These are phyloP conservation scores for Starmerella cellae DNA, from an alignment of 805 yeast species.

Conservation along the genomic window DNA sequence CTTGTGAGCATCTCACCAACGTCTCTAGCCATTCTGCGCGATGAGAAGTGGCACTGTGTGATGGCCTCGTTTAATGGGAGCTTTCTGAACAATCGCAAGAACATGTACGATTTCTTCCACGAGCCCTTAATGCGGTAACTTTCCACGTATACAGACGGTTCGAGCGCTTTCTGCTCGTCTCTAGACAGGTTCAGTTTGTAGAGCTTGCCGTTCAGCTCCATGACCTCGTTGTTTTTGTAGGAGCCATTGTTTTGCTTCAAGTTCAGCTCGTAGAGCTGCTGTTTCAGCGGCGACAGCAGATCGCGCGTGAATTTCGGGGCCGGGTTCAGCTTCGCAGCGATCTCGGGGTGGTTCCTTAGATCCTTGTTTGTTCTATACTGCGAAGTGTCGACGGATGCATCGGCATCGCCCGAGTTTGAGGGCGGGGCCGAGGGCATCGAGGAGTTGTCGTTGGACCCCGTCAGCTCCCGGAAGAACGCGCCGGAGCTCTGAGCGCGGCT, in stretches of 20 bases:
- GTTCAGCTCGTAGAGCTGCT: slow-evolving; percentile 46
- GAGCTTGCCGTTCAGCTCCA: slow-evolving; percentile 34
- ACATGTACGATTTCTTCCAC: slow-evolving; percentile 72
- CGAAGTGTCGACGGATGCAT: not conserved
- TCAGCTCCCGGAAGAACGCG: slow-evolving; percentile 10
- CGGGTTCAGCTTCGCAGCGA: slow-evolving; percentile 29
- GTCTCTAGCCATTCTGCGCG: slow-evolving; percentile 66
- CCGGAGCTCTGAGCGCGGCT: slow-evolving; percentile 10
- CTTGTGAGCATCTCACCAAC: slow-evolving; percentile 59
- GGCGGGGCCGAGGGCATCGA: slow-evolving; percentile 1
- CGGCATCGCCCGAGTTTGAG: not conserved
- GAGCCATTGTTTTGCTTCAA: slow-evolving; percentile 51
- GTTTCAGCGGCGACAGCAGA: slow-evolving; percentile 60
- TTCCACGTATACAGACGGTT: slow-evolving; percentile 74
- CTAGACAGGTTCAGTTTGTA: slow-evolving; percentile 46
- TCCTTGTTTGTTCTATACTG: slow-evolving; percentile 18
- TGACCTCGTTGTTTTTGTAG: slow-evolving; percentile 48
- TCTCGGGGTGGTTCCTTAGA: slow-evolving; percentile 18
- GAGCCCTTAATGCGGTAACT: slow-evolving; percentile 78
- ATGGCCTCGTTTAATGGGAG: slow-evolving; percentile 65
- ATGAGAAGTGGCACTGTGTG: slow-evolving; percentile 80
- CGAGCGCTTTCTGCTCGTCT: slow-evolving; percentile 63
- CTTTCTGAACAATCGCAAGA: slow-evolving; percentile 62
- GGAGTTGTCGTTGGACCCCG: slow-evolving; percentile 1
- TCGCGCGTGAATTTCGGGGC: slow-evolving; percentile 35